Conservation (phyloP, 73 alveolate genomes). For the Diophrys appendiculata region DNA sequence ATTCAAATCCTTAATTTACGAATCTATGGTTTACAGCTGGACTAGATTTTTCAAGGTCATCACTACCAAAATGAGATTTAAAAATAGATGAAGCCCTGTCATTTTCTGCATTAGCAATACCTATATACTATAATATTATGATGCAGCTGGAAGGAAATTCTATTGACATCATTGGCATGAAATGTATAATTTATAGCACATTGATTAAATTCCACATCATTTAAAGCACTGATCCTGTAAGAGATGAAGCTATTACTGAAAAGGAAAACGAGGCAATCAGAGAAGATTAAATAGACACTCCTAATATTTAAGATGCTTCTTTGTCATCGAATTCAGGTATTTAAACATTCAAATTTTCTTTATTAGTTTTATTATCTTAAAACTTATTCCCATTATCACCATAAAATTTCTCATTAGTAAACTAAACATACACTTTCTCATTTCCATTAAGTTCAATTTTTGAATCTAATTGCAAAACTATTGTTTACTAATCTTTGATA, state of each 20-base stretch:
- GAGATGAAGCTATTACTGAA: not conserved
- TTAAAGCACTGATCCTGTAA: not conserved
- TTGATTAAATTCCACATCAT: not conserved
- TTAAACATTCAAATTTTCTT: too few species aligned
- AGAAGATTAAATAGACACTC: not conserved
- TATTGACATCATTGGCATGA: constrained; percentile 1
- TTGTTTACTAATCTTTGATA: not conserved
- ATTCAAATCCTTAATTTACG: not conserved
- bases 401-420: too few species aligned
- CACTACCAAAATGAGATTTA: not conserved
- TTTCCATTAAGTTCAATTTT: not conserved
- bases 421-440: not conserved
- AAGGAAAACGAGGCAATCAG: not conserved
- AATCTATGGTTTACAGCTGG: not conserved
- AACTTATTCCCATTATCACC: not conserved
- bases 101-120: not conserved
- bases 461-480: not conserved
- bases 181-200: not conserved
- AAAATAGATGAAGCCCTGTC: not conserved
- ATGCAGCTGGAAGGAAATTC: not conserved
- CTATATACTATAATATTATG: not conserved
- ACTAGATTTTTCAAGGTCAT: not conserved
- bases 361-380: not conserved
- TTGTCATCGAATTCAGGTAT: not conserved
- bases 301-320: not conserved